Conservation (phyloP, 352 stramenopile species). For the Phytopythium chamaehyphon region DNA sequence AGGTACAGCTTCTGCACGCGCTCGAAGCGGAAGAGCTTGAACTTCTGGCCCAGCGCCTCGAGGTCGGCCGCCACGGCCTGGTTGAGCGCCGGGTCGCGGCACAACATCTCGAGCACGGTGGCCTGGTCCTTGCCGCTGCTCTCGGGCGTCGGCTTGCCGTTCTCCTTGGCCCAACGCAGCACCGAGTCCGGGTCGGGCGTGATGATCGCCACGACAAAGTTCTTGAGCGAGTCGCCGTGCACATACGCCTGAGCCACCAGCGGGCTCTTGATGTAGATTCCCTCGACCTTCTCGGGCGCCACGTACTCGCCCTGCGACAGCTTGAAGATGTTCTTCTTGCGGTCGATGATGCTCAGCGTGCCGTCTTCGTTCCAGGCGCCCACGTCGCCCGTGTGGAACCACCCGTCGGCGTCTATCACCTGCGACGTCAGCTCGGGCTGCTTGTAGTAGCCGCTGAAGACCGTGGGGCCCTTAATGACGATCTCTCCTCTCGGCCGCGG, state of each 20-base stretch:
- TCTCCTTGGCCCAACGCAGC: conserved; percentile 44
- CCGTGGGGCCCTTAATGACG: conserved; percentile 61
- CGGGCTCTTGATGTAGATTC: conserved; percentile 89
- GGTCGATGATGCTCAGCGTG: conserved; percentile 88
- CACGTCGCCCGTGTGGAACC: conserved; percentile 97
- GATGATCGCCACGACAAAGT: conserved; percentile 91
- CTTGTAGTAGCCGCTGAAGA: conserved; percentile 95
- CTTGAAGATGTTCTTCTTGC: conserved; percentile 96
- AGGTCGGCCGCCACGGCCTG: conserved; percentile 78
- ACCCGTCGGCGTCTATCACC: conserved; percentile 91
- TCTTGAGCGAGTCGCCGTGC: conserved; percentile 95
- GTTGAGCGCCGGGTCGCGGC: conserved; percentile 18
- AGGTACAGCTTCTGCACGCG: conserved; percentile 87
- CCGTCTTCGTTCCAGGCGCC: conserved; percentile 94
- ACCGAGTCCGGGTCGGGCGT: conserved; percentile 76
- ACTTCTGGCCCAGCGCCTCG: conserved; percentile 44
- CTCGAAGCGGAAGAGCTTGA: conserved; percentile 91
- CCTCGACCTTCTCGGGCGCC: conserved; percentile 96
- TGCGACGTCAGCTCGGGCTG: conserved; percentile 90
- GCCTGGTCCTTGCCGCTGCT: conserved; percentile 2
- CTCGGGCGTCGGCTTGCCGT: conserved; percentile 32
- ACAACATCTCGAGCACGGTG: conserved; percentile 11
- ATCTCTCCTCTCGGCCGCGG: conserved; percentile 64
- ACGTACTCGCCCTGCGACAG: conserved; percentile 96
- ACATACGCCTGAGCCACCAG: conserved; percentile 95